phyloP scores from a whole-genome alignment of 306 rosid genomes.

The Fragaria iinumae region DNA sequence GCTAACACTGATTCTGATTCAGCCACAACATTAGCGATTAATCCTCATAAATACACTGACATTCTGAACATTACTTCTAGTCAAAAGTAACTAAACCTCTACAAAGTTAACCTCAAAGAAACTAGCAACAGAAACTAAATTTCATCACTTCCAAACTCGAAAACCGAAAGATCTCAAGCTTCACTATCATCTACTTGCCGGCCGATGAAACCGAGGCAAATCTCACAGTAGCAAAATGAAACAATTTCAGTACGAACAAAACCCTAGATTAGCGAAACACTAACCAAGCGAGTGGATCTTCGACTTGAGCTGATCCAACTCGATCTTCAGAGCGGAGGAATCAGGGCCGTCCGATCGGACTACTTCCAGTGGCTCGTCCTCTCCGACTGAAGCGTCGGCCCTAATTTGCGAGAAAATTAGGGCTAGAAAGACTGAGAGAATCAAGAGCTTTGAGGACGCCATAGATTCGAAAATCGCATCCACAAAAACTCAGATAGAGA shows the following conservation, averaged over 20 bases:
- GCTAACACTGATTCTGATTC: not conserved
- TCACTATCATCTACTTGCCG: not conserved
- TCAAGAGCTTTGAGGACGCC: constrained; percentile 68
- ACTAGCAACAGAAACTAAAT: not conserved
- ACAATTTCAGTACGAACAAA: not conserved
- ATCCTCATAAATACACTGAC: not conserved
- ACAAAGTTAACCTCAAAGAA: not conserved
- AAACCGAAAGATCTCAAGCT: constrained; percentile 5
- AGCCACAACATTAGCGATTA: not conserved
- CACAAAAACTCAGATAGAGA: constrained; percentile 37
- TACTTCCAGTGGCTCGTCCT: constrained; percentile 19
- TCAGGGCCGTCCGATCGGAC: constrained; percentile 40
- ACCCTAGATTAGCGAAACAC: constrained; percentile 16
- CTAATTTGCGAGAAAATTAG: constrained; percentile 39
- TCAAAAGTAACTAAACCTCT: not conserved
- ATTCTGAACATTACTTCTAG: not conserved
- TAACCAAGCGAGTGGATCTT: constrained; percentile 78
- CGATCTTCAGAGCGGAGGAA: constrained; percentile 55
- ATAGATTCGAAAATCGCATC: constrained; percentile 51
- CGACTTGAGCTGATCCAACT: constrained; percentile 65
- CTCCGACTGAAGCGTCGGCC: constrained; percentile 51
- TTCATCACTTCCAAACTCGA: not conserved
- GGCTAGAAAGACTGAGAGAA: constrained; percentile 52
- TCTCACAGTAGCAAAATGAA: not conserved
- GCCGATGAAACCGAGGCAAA: constrained; percentile 17